Evolutionary conservation across 2,329 filamentous ascomycete species (phyloP), one percentile per base, ranked within the genome.

Genomic region (Pseudopyricularia cyperi): DNA sequence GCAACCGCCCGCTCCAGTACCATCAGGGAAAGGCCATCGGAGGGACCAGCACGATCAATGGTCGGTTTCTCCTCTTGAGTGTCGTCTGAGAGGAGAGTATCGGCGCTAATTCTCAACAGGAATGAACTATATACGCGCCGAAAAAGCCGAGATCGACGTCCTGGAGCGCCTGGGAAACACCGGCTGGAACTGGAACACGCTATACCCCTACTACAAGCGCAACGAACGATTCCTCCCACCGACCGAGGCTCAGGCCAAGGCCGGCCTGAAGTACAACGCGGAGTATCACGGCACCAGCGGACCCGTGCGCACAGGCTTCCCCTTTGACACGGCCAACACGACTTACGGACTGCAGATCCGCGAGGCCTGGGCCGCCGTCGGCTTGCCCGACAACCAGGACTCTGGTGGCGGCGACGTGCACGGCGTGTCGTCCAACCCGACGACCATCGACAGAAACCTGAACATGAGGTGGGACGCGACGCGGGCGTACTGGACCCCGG

Each of bases 21-120:
- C 66, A 65, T 14, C 63, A 71, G 6, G 72, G 70, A 11, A 70
- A 71, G 48, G 68, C 71, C 1, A 64, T 76, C 0, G 72, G 73
- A 12, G 73, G 73, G 12, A 69, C 66, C 33, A 51, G 50, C 17
- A 22, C 22, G 6, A 51, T 51, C 50, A 51, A 51, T 28, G 50
- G 50, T 32, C 15, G 7, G 30, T 26, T 39, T 4, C 8, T 22
- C 48, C 5, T 28, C 3, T 49, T 35, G n/a, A 17, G 19, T 4
- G 4, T 6, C 30, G 2, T 4, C n/a, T 1, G 19, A 24, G 48
- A 14, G 5, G 4, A 24, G 11, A 12, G 35, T 14, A 35, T 3
- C 19, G 9, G 12, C 6, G 3, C 26, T 35, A 7, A 26, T 15
- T 19, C 17, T 12, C 3, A 2, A 5, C 19, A 51, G 50, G 39